Conservation (phyloP, 2,329 filamentous ascomycete genomes). For the Zymoseptoria tritici region DNA sequence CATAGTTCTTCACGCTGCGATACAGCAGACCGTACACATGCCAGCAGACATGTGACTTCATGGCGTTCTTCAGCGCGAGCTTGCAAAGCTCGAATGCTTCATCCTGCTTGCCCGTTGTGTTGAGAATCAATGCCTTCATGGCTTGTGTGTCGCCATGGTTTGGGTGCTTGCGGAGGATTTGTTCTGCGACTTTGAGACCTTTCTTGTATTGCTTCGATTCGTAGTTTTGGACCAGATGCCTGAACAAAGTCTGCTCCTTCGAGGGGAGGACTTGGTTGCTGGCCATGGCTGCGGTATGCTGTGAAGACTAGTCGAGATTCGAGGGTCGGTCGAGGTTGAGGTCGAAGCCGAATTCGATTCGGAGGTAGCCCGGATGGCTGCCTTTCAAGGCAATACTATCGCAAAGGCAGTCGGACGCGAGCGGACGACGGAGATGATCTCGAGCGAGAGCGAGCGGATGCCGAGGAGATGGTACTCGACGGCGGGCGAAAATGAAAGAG, state of each 20-base stretch:
- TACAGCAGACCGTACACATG: constrained; percentile 96
- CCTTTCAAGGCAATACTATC: neutral
- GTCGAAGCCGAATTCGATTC: neutral
- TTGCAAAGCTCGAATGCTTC: constrained; percentile 93
- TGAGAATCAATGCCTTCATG: constrained; percentile 97
- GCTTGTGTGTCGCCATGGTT: constrained; percentile 97
- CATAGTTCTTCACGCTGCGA: constrained; percentile 91
- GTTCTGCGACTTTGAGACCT: constrained; percentile 82
- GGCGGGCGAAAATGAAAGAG: neutral
- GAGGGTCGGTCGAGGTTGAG: neutral
- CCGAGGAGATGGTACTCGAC: neutral
- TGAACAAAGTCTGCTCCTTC: constrained; percentile 92
- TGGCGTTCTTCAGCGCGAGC: constrained; percentile 84
- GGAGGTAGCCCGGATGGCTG: neutral
- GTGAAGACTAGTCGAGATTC: neutral
- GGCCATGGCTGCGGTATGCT: constrained; percentile 8
- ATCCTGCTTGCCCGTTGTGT: constrained; percentile 81
- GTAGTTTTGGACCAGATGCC: constrained; percentile 89
- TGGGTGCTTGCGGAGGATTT: constrained; percentile 89
- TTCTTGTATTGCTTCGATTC: constrained; percentile 98
- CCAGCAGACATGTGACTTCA: constrained; percentile 99
- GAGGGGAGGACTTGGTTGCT: constrained; percentile 48
- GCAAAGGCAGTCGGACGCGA: neutral
- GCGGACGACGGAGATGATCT: no score
- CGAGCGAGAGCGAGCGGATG: neutral